Evolutionary conservation across 2,329 filamentous ascomycete species (phyloP), one percentile per base, ranked within the genome.

Genomic region (Alternaria sp.): DNA sequence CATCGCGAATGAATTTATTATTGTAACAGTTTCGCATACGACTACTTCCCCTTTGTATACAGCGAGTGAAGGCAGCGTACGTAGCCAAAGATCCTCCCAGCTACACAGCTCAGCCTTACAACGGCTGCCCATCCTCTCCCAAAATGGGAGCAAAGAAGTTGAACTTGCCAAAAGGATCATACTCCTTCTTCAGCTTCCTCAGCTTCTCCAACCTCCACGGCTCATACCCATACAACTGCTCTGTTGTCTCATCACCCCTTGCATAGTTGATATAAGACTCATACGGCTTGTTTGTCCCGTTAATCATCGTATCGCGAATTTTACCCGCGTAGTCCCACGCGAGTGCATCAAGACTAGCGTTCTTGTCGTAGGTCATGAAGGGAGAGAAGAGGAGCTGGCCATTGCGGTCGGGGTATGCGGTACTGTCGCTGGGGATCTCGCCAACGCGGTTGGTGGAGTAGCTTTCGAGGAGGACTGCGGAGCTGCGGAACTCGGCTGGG

Each of bases 261-360:
- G 72, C 72, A 59, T 80, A 81, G 55, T 80, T 79, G 7, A 79
- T 69, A 59, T 80, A 81, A 5, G 72, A 68, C 7, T 49, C 52
- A 19, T 66, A 28, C 3, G 47, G 57, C 36, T 61, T 58, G 0
- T 59, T 66, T 12, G 62, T 66, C 3, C 65, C 67, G 12, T 68
- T 25, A 2, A 68, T 44, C 36, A 73, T 54, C 10, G 62, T 36
- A 6, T 52, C 49, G 15, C 70, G 45, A 0, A 74, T 57, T 26
- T 61, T 46, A 3, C 66, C 60, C 19, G 65, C 62, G 49, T 67
- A 63, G 2, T 50, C 15, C 55, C 54, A 57, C 3, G 69, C 67
- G 5, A 54, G 45, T 8, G 55, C 64, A 52, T 73, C 70, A 17
- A 71, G 47, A 15, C 51, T 66, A 19, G 57, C 57, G 23, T 71